Evolutionary conservation across 306 rosid genomes (phyloP).

Genomic region (Ormosia semicastrata): DNA sequence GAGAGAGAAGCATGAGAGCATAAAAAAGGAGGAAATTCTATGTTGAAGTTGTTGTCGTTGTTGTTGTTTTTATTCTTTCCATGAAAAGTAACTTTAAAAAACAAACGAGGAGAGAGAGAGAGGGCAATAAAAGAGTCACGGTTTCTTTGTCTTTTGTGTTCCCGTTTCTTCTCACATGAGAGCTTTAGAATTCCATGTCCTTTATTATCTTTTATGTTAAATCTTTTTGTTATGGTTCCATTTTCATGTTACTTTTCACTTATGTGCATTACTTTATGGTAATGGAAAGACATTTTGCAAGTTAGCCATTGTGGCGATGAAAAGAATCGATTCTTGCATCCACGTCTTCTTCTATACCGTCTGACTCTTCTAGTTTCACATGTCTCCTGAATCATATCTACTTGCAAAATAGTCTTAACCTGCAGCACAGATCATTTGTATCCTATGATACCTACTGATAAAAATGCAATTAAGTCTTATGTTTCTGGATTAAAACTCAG

Average conservation of each 20-base stretch:
- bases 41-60: background rate
- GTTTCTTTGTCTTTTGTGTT: conserved; percentile 39
- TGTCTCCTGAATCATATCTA: background rate
- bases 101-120: background rate
- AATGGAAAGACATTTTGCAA: conserved; percentile 25
- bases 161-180: conserved; percentile 32
- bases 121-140: conserved; percentile 28
- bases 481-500: background rate
- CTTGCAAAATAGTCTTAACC: background rate
- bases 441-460: background rate
- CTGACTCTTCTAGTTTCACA: conserved; percentile 25
- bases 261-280: conserved; percentile 18
- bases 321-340: conserved; percentile 32
- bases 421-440: background rate
- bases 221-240: background rate
- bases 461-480: background rate
- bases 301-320: conserved; percentile 19
- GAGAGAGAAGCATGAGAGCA: conserved; percentile 9
- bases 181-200: conserved; percentile 13
- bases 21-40: conserved; percentile 18
- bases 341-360: background rate
- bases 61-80: conserved; percentile 26
- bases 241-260: background rate
- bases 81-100: conserved; percentile 17
- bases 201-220: background rate